Percentiles rank a stretch among this genome's conserved stretches.
Conservation (phyloP, 2,329 filamentous ascomycete species). For the Neopestalotiopsis sp. region DNA sequence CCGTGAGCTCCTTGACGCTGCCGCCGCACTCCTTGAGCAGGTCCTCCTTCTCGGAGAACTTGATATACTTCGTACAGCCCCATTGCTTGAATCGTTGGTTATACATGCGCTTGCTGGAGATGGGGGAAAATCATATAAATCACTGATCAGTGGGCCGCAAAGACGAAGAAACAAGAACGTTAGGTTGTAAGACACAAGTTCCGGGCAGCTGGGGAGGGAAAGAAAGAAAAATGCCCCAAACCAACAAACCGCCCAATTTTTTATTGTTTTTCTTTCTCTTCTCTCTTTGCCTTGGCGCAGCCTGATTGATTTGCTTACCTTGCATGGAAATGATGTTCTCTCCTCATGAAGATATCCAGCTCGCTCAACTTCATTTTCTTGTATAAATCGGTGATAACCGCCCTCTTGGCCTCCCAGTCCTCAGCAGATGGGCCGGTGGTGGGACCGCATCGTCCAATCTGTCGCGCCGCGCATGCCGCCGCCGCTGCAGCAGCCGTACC, state of each 20-base stretch:
- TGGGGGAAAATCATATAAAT: background rate
- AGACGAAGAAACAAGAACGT: background rate
- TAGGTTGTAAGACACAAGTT: background rate
- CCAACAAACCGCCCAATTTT: too few relatives aligned
- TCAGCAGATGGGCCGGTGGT: conserved; percentile 13
- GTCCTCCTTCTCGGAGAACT: background rate
- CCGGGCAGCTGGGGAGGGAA: background rate
- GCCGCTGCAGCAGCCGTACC: background rate
- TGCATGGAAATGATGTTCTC: conserved; percentile 7
- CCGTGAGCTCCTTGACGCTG: conserved; percentile 1
- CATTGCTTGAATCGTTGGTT: conserved; percentile 14
- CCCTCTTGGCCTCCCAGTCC: conserved; percentile 4
- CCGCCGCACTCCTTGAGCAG: background rate
- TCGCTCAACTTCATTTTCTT: background rate
- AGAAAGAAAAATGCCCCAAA: background rate
- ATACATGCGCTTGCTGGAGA: conserved; percentile 16
- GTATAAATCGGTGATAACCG: conserved; percentile 13
- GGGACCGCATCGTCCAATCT: conserved; percentile 5
- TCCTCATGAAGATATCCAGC: conserved; percentile 14
- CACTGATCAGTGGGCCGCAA: background rate
- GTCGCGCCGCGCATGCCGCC: background rate
- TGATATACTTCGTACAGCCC: conserved; percentile 9
- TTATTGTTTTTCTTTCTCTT: too few relatives aligned
- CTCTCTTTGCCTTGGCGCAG: background rate
- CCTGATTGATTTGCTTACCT: conserved; percentile 7